A percentile compares a stretch with the other conserved stretches of the same genome.
Evolutionary conservation across 2,329 filamentous ascomycete species (phyloP).

Genomic region (Calonectria henricotiae): DNA sequence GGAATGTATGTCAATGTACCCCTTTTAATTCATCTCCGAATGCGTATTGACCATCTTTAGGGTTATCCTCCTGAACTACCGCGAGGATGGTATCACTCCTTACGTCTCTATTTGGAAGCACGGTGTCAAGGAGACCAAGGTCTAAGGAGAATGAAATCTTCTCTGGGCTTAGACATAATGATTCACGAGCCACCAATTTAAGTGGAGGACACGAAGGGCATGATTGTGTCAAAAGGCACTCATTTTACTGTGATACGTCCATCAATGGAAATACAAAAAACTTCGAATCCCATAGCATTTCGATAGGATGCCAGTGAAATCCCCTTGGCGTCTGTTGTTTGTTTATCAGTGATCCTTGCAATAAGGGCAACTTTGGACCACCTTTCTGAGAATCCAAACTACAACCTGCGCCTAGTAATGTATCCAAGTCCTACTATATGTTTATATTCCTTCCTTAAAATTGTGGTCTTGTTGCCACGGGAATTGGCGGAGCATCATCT

Average conservation of each 20-base stretch:
- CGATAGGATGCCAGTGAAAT: background rate
- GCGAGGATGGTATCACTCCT: constrained; percentile 93
- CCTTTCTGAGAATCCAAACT: background rate
- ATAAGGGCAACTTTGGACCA: background rate
- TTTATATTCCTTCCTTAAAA: constrained; percentile 55
- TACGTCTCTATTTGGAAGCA: constrained; percentile 96
- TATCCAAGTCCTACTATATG: constrained; percentile 16
- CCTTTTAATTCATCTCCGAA: background rate
- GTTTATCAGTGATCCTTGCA: background rate
- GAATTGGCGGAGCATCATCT: constrained; percentile 65
- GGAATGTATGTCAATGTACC: constrained; percentile 79
- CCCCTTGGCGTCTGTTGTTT: background rate
- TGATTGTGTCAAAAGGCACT: constrained; percentile 46
- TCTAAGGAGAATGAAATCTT: constrained; percentile 71
- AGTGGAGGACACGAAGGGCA: constrained; percentile 36
- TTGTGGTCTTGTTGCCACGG: constrained; percentile 67
- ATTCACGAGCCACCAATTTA: constrained; percentile 44
- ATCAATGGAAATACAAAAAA: constrained; percentile 47
- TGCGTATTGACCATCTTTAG: constrained; percentile 61
- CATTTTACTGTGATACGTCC: constrained; percentile 42
- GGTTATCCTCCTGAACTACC: constrained; percentile 96
- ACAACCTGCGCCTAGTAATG: constrained; percentile 39
- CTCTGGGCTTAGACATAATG: constrained; percentile 39
- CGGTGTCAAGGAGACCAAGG: constrained; percentile 86
- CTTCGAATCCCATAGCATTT: constrained; percentile 41